Evolutionary conservation across 345 rosid genomes (phyloP), one percentile per base, ranked within the genome.

Genomic region (Dipteronia sinensis): DNA sequence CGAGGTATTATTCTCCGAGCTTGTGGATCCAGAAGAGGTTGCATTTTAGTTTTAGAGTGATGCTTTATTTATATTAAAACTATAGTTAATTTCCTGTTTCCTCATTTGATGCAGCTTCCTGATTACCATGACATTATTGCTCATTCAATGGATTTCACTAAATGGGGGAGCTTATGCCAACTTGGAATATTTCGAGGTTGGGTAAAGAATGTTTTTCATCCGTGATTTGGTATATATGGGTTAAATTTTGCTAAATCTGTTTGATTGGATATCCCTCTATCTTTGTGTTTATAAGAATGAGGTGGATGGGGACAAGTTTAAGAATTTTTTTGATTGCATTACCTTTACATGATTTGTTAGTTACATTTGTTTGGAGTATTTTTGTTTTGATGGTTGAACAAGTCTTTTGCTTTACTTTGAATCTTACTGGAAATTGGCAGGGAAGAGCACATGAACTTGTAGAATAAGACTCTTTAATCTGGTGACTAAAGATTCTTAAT

Each of bases 1-100:
- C 80, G 96, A 96, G 55, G 99, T n/a, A n/a, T n/a, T 93, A 71
- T 93, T 89, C 78, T 93, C 99, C 2, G 99, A 95, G 68, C 97
- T 98, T 0, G 98, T 92, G 85, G 97, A 95, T 90, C 89, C 94
- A 49, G 89, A 88, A 77, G 97, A 92, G 93, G 97, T 89, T 79
- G 77, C 58, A 51, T 56, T 78, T 81, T 51, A 49, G 69, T 64
- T 25, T 78, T 27, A 17, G 67, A 13, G 13, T 78, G 78, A 72
- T 78, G 68, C 53, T 64, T 11, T 61, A 72, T 46, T 11, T 55
- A 58, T 31, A 10, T 58, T 40, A n/a, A 8, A 10, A 3, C 38
- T 13, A 55, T 67, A n/a, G 17, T 27, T 69, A 56, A 67, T 20
- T 63, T 70, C 49, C 3, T 44, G 23, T 73, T 68, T 62, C 55